phyloP scores from a whole-genome alignment of 805 yeast genomes.

The Wickerhamomyces silvicola region DNA sequence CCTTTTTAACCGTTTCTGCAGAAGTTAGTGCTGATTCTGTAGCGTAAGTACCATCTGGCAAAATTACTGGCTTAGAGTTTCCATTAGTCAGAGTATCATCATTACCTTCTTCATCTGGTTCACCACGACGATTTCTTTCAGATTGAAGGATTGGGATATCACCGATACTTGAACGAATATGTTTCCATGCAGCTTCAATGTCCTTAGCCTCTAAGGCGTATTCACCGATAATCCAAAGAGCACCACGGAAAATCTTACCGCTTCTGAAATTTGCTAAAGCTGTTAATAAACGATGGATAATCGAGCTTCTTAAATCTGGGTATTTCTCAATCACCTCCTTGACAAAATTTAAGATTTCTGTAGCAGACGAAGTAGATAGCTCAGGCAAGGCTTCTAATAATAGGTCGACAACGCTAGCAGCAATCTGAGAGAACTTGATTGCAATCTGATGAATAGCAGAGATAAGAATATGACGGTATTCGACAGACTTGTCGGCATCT shows the following conservation, averaged over 20 bases:
- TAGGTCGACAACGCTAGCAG: constrained; percentile 83
- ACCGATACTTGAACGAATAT: constrained; percentile 75
- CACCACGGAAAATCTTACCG: constrained; percentile 89
- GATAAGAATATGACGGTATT: constrained; percentile 84
- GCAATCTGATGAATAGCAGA: constrained; percentile 88
- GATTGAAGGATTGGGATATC: constrained; percentile 84
- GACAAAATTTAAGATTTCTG: constrained; percentile 84
- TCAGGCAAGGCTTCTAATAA: constrained; percentile 83
- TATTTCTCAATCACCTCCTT: constrained; percentile 92
- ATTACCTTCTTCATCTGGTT: constrained; percentile 29
- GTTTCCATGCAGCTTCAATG: constrained; percentile 81
- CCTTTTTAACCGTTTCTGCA: constrained; percentile 29
- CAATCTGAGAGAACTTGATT: constrained; percentile 81
- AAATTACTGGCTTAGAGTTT: constrained; percentile 65
- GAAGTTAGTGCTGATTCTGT: constrained; percentile 79
- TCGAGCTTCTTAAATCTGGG: constrained; percentile 66
- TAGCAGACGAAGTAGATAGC: constrained; percentile 76
- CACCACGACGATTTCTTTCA: constrained; percentile 44
- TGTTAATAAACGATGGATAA: constrained; percentile 54
- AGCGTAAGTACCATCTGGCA: constrained; percentile 99
- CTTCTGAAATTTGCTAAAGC: constrained; percentile 66
- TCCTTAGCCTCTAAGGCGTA: constrained; percentile 66
- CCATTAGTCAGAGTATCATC: constrained; percentile 26
- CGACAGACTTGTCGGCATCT: constrained; percentile 71
- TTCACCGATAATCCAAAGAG: constrained; percentile 95